Evolutionary conservation across 805 yeast genomes (phyloP).

Genomic region (Blastobotrys attinorum): DNA sequence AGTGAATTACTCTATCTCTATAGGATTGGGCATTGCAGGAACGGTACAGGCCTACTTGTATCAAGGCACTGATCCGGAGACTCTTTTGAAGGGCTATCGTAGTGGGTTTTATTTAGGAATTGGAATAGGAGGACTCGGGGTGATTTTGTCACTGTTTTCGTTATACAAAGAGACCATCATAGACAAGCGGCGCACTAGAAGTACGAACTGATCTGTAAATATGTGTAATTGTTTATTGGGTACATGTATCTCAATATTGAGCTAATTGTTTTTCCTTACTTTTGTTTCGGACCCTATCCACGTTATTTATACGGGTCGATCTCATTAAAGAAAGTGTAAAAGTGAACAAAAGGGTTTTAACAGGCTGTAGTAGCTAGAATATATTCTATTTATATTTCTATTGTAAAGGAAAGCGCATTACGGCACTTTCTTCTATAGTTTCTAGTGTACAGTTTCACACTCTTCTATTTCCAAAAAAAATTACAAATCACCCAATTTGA

Average conservation of each 20-base stretch:
- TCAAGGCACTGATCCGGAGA: conserved; percentile 1
- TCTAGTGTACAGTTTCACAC: no score
- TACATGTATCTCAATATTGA: background rate
- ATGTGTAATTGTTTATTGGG: background rate
- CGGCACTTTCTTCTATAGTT: no score
- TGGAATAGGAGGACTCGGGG: conserved; percentile 50
- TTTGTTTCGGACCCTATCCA: no score
- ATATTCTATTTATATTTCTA: no score
- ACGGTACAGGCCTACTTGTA: conserved; percentile 38
- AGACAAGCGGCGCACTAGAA: background rate
- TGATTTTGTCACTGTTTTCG: conserved; percentile 14
- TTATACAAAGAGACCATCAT: background rate
- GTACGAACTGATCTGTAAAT: background rate
- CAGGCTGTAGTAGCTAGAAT: no score
- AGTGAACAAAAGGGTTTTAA: no score
- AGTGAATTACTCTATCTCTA: conserved; percentile 61
- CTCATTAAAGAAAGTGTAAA: no score
- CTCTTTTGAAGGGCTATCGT: conserved; percentile 40
- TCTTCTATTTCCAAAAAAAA: background rate
- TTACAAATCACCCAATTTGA: conserved; percentile 14
- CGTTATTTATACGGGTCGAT: no score
- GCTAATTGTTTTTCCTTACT: no score
- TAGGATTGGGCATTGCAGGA: conserved; percentile 66
- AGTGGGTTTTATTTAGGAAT: conserved; percentile 53
- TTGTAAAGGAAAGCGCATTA: no score